A percentile compares a stretch with the other conserved stretches of the same genome.
These are phyloP conservation scores for Dactylorhiza incarnata DNA, from an alignment of 106 monocot species.

Conservation along the genomic window DNA sequence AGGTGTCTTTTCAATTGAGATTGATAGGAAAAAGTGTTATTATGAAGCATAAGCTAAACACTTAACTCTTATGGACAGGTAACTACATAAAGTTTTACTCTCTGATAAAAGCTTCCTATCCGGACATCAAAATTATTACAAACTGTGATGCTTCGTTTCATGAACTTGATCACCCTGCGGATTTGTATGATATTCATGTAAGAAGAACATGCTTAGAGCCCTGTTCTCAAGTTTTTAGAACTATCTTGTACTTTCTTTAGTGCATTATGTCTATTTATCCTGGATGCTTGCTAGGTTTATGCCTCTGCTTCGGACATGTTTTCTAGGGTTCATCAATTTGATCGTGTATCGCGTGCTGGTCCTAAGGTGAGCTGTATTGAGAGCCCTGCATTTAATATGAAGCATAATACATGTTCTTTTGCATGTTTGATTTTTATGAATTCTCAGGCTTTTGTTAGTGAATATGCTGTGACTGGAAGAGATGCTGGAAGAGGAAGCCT, in stretches of 20 bases:
- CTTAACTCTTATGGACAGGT: conserved; percentile 24
- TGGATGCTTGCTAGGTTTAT: conserved; percentile 44
- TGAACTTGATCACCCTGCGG: conserved; percentile 67
- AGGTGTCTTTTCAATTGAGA: not conserved
- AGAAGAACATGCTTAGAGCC: conserved; percentile 15
- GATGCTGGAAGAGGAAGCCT: conserved; percentile 81
- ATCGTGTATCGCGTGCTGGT: conserved; percentile 45
- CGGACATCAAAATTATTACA: conserved; percentile 71
- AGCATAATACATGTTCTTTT: not conserved
- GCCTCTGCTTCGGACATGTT: conserved; percentile 63
- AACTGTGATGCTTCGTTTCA: conserved; percentile 83
- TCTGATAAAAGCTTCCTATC: conserved; percentile 70
- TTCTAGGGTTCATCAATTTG: conserved; percentile 65
- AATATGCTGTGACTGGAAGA: conserved; percentile 68
- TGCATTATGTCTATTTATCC: conserved; percentile 1
- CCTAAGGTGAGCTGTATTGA: conserved; percentile 46
- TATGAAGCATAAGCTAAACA: not conserved
- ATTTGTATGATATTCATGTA: conserved; percentile 80
- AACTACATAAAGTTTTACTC: conserved; percentile 84
- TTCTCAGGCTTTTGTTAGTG: conserved; percentile 79
- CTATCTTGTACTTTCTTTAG: not conserved
- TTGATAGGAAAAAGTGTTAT: not conserved
- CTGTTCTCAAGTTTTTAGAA: not conserved
- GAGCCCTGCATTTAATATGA: not conserved
- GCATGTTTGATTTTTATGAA: not conserved